These are phyloP conservation scores for Leishmania tarentolae DNA, from an alignment of 208 protist genomes.

Conservation along the genomic window DNA sequence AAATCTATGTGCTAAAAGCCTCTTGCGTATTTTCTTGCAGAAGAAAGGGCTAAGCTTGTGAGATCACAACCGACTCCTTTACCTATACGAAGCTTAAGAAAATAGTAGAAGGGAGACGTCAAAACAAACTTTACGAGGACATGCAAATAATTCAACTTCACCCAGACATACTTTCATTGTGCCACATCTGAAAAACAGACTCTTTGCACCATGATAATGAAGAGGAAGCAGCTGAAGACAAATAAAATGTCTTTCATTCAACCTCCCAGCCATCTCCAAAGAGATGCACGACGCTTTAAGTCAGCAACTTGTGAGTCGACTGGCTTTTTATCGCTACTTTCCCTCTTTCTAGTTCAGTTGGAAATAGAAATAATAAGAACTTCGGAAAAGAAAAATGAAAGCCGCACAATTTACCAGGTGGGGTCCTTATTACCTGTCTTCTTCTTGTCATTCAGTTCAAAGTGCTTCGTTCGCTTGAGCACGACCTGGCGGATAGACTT, in stretches of 20 bases:
- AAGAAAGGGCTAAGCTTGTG: not conserved
- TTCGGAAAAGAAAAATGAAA: constrained; percentile 19
- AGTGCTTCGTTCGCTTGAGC: constrained; percentile 99
- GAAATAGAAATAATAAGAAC: constrained; percentile 20
- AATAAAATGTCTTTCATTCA: not conserved
- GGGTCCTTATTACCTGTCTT: constrained; percentile 91
- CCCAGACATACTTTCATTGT: not conserved
- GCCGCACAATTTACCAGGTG: constrained; percentile 75
- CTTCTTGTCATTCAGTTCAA: constrained; percentile 98
- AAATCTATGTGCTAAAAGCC: not conserved
- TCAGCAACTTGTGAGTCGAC: not conserved
- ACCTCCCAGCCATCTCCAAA: not conserved
- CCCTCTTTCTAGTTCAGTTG: constrained; percentile 10
- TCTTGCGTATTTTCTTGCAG: not conserved
- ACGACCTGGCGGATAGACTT: constrained; percentile 94
- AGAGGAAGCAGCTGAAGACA: not conserved
- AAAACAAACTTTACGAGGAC: not conserved
- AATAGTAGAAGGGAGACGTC: constrained; percentile 5
- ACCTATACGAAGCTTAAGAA: not conserved
- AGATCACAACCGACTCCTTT: not conserved
- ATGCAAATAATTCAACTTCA: not conserved
- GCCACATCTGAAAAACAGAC: not conserved
- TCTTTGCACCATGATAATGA: not conserved
- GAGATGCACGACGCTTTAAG: not conserved
- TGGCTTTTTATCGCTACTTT: not conserved